Conservation (phyloP, 176 grass and related monocot species). For the Thalia dealbata region DNA sequence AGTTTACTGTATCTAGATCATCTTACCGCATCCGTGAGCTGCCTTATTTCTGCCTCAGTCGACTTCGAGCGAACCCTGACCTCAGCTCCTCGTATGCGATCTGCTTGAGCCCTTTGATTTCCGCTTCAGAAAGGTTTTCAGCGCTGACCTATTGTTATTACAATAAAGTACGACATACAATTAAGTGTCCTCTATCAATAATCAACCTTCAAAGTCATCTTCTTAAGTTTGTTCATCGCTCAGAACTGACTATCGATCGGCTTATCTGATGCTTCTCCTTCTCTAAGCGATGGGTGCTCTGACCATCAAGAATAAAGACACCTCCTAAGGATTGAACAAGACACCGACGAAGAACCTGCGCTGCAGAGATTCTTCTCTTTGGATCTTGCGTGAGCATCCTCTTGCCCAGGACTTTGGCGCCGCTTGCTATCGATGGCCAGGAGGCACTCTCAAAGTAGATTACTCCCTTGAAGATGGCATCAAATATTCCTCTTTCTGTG, state of each 20-base stretch:
- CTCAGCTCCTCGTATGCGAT: conserved; percentile 23
- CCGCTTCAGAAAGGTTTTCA: conserved; percentile 20
- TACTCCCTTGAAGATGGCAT: conserved; percentile 4
- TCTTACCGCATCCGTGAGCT: too few relatives aligned
- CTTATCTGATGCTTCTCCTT: conserved; percentile 19
- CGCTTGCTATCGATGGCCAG: conserved; percentile 14
- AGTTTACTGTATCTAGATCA: too few relatives aligned
- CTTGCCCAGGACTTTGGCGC: conserved; percentile 14
- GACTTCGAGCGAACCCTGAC: conserved; percentile 16
- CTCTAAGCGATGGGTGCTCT: conserved; percentile 20
- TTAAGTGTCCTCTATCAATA: too few relatives aligned
- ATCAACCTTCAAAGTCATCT: too few relatives aligned
- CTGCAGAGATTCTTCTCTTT: conserved; percentile 20
- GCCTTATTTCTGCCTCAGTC: too few relatives aligned
- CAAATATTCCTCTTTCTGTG: conserved; percentile 13
- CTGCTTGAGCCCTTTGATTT: conserved; percentile 22
- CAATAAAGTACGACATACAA: not conserved
- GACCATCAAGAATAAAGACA: not conserved
- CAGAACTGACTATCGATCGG: conserved; percentile 21
- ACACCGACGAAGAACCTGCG: conserved; percentile 12
- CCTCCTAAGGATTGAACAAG: not conserved
- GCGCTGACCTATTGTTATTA: conserved; percentile 12
- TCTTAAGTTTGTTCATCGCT: too few relatives aligned
- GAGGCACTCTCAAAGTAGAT: conserved; percentile 11
- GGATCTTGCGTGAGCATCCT: conserved; percentile 17